Base-by-base conservation (phyloP, 2,329 filamentous ascomycete genomes). In the Colletotrichum viniferum region DNA sequence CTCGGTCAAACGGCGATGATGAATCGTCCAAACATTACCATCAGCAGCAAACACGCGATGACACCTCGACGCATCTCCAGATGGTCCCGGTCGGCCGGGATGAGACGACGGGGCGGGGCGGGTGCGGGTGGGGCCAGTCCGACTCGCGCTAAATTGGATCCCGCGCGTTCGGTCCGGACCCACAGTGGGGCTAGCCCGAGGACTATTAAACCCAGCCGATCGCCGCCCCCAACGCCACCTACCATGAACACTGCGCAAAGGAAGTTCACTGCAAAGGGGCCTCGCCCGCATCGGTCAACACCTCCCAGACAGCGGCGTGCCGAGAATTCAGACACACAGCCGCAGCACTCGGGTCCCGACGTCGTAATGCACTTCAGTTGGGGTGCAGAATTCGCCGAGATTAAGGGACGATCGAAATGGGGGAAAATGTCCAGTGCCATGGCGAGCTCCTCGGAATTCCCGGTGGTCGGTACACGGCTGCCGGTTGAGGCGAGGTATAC, bases 151-250 rank as follows among this genome's bases (percentile, higher is more conserved):
- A 60, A 36, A 52, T n/a, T 30, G 14, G 24, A 18, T 14, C 48
- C 62, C 34, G 66, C 24, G 21, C 30, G 4, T 4, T 48, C 30
- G 55, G 13, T 61, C 32, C 24, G 26, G 16, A 6, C 18, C 32
- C 36, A 10, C 38, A 26, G 65, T 73, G 71, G 71, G 71, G 58
- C 65, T 69, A 28, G 13, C 58, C 71, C 71, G 71, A 73, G 66
- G 21, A 32, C 34, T 48, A 70, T 58, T 48, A 55, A 73, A 62
- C 16, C 52, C 30, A 65, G 56, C 7, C 36, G 24, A 62, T 69
- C 16, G 38, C 64, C 56, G 55, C 43, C 38, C 38, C 38, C 18
- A 48, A 48, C 18, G 1, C 38, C 3, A n/a, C 38, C 18, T 48
- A 0, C 18, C 18, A 21, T 0, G 12, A n/a, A 12, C 38, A 48